Evolutionary conservation across 202 grass and related monocot genomes (phyloP).

Genomic region (Musa balbisiana): DNA sequence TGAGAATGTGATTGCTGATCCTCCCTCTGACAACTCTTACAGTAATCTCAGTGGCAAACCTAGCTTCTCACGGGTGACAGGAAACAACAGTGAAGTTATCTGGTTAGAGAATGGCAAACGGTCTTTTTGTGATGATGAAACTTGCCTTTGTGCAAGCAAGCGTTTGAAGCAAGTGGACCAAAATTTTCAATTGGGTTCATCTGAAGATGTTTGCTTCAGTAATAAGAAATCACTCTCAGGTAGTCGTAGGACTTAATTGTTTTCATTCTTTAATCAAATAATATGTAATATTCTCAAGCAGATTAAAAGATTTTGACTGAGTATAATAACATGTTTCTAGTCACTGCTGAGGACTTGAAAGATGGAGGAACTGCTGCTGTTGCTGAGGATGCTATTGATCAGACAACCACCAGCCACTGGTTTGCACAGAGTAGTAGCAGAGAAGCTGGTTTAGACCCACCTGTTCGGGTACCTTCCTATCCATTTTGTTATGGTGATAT

Average conservation of each 20-base stretch:
- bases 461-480: constrained; percentile 38
- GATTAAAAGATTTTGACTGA: not conserved
- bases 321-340: not conserved
- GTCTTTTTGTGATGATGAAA: constrained; percentile 34
- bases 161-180: constrained; percentile 30
- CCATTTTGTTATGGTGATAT: constrained; percentile 39
- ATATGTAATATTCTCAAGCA: constrained; percentile 37
- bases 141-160: constrained; percentile 42
- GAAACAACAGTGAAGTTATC: constrained; percentile 21
- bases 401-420: constrained; percentile 18
- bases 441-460: constrained; percentile 30
- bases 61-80: constrained; percentile 13
- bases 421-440: constrained; percentile 15
- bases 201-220: constrained; percentile 11
- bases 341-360: not conserved
- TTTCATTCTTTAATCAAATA: not conserved
- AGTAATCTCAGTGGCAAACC: constrained; percentile 23
- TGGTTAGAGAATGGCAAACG: constrained; percentile 40
- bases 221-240: constrained; percentile 13
- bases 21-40: constrained; percentile 14
- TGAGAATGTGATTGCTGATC: constrained; percentile 8
- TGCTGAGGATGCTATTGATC: constrained; percentile 20
- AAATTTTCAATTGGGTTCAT: constrained; percentile 2
- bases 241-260: not conserved
- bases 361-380: constrained; percentile 4